Base-by-base conservation (phyloP, 768 basidiomycete genomes). In the Clathrus columnatus region DNA sequence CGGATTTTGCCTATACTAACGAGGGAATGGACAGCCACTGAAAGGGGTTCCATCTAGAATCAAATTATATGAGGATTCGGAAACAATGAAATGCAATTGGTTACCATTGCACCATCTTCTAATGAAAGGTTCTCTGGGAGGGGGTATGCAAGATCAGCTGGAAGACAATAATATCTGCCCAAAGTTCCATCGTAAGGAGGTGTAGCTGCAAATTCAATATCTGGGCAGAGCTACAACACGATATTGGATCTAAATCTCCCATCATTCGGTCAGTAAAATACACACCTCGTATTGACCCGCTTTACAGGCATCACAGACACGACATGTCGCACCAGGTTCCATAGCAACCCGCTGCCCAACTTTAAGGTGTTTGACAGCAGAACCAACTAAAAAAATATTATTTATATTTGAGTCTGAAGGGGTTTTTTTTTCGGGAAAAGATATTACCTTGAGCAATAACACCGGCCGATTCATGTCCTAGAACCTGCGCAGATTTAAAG, bases 91-190 rank as follows among this genome's bases (percentile, higher is more conserved):
- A 41, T 43, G 48, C 57, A 28, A 3, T 2, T 18, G 14, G 4
- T n/a, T 54, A 88, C 88, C 89, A 97, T 87, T 5, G 95, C 93
- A 28, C 94, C 95, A 66, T 98, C 93, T 68, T 95, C 94, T 14
- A 95, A 79, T 18, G 85, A 80, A 48, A 97, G 81, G 64, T 82
- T 75, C n/a, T 85, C 79, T 2, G 92, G 92, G 11, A 98, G 81
- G 36, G 73, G 76, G 68, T 91, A 92, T 51, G 84, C 85, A 21
- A 96, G 77, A 68, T 96, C 89, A 23, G 82, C 83, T 16, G 93
- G 91, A 54, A 95, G 75, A 51, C 78, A 80, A 70, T 95, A 98
- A 74, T 86, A 95, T 45, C 91, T 79, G 47, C 77, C 77, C 20
- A 96, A 80, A 14, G 94, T 97, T 52, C 94, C 94, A 63, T 95